A percentile compares a stretch with the other conserved stretches of the same genome.
Evolutionary conservation across 495 filamentous ascomycete species (phyloP).

Genomic region (Massariosphaeria phaeospora): DNA sequence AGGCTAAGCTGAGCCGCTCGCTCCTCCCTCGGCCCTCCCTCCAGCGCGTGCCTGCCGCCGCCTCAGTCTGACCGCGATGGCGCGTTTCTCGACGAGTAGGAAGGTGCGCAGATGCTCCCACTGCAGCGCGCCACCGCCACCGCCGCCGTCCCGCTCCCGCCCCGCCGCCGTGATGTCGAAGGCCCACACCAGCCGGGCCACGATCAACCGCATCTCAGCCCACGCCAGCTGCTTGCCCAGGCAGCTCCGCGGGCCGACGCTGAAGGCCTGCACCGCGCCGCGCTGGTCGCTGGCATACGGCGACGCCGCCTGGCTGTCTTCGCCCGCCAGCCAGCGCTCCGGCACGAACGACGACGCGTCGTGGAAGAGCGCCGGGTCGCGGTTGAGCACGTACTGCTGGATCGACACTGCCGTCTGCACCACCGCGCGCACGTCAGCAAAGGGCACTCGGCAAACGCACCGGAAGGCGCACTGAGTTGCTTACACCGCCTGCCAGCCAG

Average conservation of each 20-base stretch:
- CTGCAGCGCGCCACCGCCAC: too few species aligned
- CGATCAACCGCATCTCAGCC: slow-evolving; percentile 7
- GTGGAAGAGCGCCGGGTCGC: neutral
- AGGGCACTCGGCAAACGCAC: neutral
- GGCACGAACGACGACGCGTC: neutral
- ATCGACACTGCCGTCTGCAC: neutral
- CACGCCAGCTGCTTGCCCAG: slow-evolving; percentile 6
- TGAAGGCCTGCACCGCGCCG: neutral
- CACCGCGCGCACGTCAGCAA: neutral
- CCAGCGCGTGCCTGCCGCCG: too few species aligned
- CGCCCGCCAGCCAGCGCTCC: slow-evolving; percentile 4
- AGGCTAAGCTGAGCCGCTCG: too few species aligned
- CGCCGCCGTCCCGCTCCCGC: too few species aligned
- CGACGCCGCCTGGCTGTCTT: neutral
- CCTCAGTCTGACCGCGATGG: too few species aligned
- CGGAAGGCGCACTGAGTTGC: neutral
- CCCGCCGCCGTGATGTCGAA: too few species aligned
- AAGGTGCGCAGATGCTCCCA: too few species aligned
- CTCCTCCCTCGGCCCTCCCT: too few species aligned
- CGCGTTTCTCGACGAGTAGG: too few species aligned
- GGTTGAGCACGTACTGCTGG: too few species aligned
- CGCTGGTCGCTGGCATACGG: neutral
- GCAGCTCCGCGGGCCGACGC: slow-evolving; percentile 2
- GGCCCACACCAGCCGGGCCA: neutral
- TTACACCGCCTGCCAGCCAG: slow-evolving; percentile 5